Evolutionary conservation across 768 basidiomycete species (phyloP).

Genomic region (Pisolithus marmoratus): DNA sequence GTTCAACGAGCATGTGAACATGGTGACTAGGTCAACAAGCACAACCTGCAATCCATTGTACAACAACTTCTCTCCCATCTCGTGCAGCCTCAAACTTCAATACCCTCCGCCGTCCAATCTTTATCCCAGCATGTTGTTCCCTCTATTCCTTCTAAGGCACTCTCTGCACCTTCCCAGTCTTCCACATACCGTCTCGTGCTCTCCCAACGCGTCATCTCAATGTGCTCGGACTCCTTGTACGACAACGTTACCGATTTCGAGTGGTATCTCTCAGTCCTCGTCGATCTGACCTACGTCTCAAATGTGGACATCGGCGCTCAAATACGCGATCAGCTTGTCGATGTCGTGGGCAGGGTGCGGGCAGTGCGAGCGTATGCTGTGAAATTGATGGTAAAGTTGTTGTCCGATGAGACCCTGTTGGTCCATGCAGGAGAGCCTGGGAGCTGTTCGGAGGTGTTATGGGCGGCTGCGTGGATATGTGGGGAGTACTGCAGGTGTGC

Average conservation of each 20-base stretch:
- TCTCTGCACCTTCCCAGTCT: constrained; percentile 58
- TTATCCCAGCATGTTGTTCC: constrained; percentile 48
- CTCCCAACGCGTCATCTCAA: constrained; percentile 75
- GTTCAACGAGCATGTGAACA: background rate
- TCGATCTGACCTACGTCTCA: constrained; percentile 87
- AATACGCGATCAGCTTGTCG: constrained; percentile 81
- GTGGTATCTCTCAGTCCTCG: constrained; percentile 94
- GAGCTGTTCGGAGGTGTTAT: constrained; percentile 79
- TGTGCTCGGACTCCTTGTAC: constrained; percentile 80
- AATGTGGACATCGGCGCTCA: constrained; percentile 70
- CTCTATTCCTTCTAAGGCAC: constrained; percentile 31
- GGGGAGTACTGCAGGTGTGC: constrained; percentile 90
- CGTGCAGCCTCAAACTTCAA: constrained; percentile 48
- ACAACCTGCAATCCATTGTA: constrained; percentile 84
- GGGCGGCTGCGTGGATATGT: constrained; percentile 95
- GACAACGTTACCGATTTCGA: constrained; percentile 89
- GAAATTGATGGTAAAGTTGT: constrained; percentile 72
- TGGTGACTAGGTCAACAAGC: constrained; percentile 59
- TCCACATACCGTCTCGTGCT: constrained; percentile 83
- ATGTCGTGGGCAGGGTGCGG: constrained; percentile 77
- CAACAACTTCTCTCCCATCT: constrained; percentile 88
- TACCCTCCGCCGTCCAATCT: constrained; percentile 53
- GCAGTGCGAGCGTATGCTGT: constrained; percentile 76
- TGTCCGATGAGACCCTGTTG: constrained; percentile 74
- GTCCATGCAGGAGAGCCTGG: constrained; percentile 61